phyloP scores from a whole-genome alignment of 2,329 filamentous ascomycete species.

The Elsinoe necatrix region DNA sequence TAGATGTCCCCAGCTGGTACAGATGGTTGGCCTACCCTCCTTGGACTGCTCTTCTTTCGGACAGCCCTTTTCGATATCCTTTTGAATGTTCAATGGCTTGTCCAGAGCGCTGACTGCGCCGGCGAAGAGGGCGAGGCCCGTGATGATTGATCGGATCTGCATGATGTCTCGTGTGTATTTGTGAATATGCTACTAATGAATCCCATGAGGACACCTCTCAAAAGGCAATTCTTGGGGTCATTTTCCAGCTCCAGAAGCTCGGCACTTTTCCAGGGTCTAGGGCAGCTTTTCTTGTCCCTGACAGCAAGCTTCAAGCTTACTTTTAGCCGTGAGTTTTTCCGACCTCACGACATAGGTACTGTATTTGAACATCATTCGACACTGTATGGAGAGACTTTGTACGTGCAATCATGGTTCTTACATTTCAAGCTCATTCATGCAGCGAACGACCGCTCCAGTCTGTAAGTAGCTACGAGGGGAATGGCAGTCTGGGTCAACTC shows the following conservation, averaged over 20 bases:
- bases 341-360: constrained; percentile 7
- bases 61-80: constrained; percentile 57
- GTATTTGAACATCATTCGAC: too few relatives aligned
- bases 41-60: constrained; percentile 54
- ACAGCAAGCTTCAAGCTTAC: neutral
- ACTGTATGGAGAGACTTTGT: too few relatives aligned
- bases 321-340: constrained; percentile 8
- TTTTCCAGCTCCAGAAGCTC: constrained; percentile 3
- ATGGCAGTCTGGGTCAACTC: too few relatives aligned
- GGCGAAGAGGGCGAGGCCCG: constrained; percentile 42
- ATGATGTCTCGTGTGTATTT: constrained; percentile 26
- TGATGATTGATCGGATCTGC: constrained; percentile 36
- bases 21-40: constrained; percentile 23
- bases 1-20: constrained; percentile 32
- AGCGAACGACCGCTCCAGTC: too few relatives aligned
- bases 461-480: too few relatives aligned
- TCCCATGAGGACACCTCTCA: constrained; percentile 3
- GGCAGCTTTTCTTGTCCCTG: neutral
- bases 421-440: too few relatives aligned
- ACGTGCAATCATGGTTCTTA: too few relatives aligned
- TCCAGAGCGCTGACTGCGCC: constrained; percentile 37
- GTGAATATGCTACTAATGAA: neutral
- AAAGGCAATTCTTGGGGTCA: constrained; percentile 5
- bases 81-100: constrained; percentile 65
- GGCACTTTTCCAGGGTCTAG: constrained; percentile 1